A percentile compares a stretch with the other conserved stretches of the same genome.
These are phyloP conservation scores for Globisporangium lucens DNA, from an alignment of 352 stramenopile genomes.

Conservation along the genomic window DNA sequence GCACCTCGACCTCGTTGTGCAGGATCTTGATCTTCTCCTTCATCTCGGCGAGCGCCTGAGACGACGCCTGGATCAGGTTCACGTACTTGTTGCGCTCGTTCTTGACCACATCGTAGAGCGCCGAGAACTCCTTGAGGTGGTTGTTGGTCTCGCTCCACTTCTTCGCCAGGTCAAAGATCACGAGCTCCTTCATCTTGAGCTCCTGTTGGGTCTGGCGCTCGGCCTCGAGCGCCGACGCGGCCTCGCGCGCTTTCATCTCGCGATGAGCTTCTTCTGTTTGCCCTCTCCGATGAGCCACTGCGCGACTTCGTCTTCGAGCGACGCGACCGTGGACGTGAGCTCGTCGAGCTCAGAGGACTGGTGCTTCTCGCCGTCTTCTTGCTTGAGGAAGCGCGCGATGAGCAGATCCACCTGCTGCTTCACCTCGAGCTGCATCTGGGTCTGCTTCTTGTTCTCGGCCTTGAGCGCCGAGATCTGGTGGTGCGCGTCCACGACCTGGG, in stretches of 20 bases:
- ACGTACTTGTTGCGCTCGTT: slow-evolving; percentile 96
- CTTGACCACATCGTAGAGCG: slow-evolving; percentile 94
- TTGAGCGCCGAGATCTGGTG: slow-evolving; percentile 57
- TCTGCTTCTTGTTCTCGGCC: slow-evolving; percentile 69
- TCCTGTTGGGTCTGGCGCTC: slow-evolving; percentile 87
- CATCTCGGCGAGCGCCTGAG: slow-evolving; percentile 93
- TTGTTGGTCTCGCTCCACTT: slow-evolving; percentile 93
- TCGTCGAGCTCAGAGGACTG: slow-evolving; percentile 63
- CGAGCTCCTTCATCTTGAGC: slow-evolving; percentile 92
- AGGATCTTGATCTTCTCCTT: slow-evolving; percentile 96
- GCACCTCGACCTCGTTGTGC: slow-evolving; percentile 93
- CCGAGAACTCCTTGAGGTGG: slow-evolving; percentile 91
- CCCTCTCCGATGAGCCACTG: slow-evolving; percentile 87
- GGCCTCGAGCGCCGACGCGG: slow-evolving; percentile 58
- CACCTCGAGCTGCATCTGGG: slow-evolving; percentile 64
- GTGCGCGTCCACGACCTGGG: slow-evolving; percentile 76
- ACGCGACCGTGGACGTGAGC: slow-evolving; percentile 56
- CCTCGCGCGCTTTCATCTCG: slow-evolving; percentile 90
- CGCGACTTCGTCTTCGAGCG: slow-evolving; percentile 78
- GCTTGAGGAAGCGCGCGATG: slow-evolving; percentile 84
- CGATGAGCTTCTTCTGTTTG: slow-evolving; percentile 87
- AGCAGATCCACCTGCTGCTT: slow-evolving; percentile 91
- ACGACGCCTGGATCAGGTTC: slow-evolving; percentile 90
- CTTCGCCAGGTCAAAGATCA: slow-evolving; percentile 93
- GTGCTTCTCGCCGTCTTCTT: slow-evolving; percentile 81